Evolutionary conservation across 805 yeast genomes (phyloP), one percentile per base, ranked within the genome.

Genomic region (Candida michaelii): DNA sequence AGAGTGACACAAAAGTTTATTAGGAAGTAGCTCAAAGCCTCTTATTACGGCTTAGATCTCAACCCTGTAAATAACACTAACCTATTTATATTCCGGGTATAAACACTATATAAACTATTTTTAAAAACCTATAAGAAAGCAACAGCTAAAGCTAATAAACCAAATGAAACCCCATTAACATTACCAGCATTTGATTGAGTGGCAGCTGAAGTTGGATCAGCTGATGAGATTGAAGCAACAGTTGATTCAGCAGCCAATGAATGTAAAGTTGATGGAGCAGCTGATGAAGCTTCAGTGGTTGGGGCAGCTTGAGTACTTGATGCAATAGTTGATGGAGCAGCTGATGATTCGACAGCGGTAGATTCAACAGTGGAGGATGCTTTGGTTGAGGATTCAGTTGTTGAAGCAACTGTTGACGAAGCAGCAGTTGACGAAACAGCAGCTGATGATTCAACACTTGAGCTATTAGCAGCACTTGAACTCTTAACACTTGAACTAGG

Each of bases 71-170:
- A 25, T 7, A 4, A 32, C 27, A 21, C 27, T 23, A 34, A 34
- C 37, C 37, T 34, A 34, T 34, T 19, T 36, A 37, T 37, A n/a
- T 37, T 30, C 39, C 25, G 36, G 39, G 40, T 41, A 36, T 34
- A 34, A 21, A 34, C 37, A 34, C 37, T 34, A 34, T 23, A 21
- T 12, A 25, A 25, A 25, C 23, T 21, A 6, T 6, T 25, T 25
- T 25, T 25, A 7, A 7, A 25, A 25, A 34, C 29, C 47, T 58
- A 61, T 40, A 61, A 53, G 34, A 61, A 60, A 47, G 60, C 70
- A 49, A 64, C 71, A 54, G 69, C 76, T 27, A 64, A 58, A 54
- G 69, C 76, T 27, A 64, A 58, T 17, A 71, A 53, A 39, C 73
- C 75, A 44, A 68, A 43, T 19, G 60, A 54, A 32, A 54, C 49